Base-by-base conservation (phyloP, 139 green algal species). In the Coccomyxa sp. region DNA sequence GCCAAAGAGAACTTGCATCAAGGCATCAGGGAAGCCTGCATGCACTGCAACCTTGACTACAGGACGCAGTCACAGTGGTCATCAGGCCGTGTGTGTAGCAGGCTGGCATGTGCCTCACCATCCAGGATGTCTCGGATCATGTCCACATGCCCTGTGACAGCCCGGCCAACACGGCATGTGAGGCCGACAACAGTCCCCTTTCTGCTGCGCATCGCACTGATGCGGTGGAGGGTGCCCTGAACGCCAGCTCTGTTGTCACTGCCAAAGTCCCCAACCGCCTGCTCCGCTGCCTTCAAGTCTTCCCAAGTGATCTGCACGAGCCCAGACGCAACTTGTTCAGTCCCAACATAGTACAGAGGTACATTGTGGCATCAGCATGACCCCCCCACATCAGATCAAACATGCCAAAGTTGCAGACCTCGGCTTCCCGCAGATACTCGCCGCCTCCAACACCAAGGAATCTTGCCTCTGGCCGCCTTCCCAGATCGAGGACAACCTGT, bases 151-250 rank as follows among this genome's bases (percentile, higher is more conserved):
- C 96, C 96, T 6, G 88, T 94, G 10, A 99, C 92, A 0, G 93
- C 95, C 0, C 96, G 90, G 0, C 96, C 96, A 14, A 98, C 96
- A 24, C 96, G 92, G 80, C 95, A 99, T 0, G 96, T 99, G 73
- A 99, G 90, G 5, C 96, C 96, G 5, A 99, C 91, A 55, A 99
- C 89, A 34, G 81, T 79, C 10, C 76, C 95, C 10, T 86, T 82
- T 14, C 96, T 85, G 84, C 97, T 98, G 68, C 92, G 85, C 39
- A 99, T 94, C 74, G 88, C 86, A n/a, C 73, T 88, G 80, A 97
- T 97, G 73, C 92, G 88, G 77, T 97, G 87, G 79, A 97, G 83
- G 50, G 92, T 97, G 37, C 91, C 82, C 55, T 88, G 79, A 29
- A 97, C 87, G 0, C 92, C 92, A 38, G 92, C 92, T 31, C 92